phyloP scores from a whole-genome alignment of 179 eudicot genomes.

The Actinidia polygama region DNA sequence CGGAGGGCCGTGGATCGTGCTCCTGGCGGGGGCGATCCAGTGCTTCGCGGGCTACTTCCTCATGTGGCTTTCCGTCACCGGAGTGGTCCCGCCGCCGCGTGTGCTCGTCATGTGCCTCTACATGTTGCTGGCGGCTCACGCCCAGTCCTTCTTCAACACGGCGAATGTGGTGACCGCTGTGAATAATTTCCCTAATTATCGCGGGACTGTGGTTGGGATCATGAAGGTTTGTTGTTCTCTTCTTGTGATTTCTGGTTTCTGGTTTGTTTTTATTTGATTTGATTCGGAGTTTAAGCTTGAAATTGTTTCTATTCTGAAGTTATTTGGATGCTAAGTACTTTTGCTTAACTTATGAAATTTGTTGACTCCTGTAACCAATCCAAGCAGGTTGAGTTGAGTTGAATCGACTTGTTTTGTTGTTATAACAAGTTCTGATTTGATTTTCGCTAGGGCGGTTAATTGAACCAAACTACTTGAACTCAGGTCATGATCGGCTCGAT shows the following conservation, averaged over 20 bases:
- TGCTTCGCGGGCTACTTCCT: constrained; percentile 77
- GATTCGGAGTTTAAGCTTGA: no score
- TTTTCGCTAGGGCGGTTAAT: no score
- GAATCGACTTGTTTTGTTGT: no score
- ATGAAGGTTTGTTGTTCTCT: constrained; percentile 66
- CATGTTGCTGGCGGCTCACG: constrained; percentile 75
- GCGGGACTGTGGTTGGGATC: constrained; percentile 91
- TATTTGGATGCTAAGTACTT: no score
- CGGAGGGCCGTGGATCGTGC: constrained; percentile 69
- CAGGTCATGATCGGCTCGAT: no score
- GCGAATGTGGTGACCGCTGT: constrained; percentile 92
- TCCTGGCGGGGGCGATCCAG: constrained; percentile 59
- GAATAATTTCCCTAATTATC: constrained; percentile 62
- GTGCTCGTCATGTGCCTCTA: constrained; percentile 60
- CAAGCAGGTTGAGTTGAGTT: no score
- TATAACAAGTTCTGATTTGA: no score
- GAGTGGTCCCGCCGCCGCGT: constrained; percentile 55
- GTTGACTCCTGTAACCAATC: no score
- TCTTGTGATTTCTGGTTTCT: neutral
- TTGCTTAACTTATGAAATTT: no score
- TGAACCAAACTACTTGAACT: no score
- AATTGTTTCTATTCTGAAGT: no score
- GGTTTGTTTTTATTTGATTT: neutral
- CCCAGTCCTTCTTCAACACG: constrained; percentile 78
- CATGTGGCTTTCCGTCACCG: constrained; percentile 71